These are phyloP conservation scores for Helianthus annuus DNA, from an alignment of 129 eudicot species.

Conservation along the genomic window DNA sequence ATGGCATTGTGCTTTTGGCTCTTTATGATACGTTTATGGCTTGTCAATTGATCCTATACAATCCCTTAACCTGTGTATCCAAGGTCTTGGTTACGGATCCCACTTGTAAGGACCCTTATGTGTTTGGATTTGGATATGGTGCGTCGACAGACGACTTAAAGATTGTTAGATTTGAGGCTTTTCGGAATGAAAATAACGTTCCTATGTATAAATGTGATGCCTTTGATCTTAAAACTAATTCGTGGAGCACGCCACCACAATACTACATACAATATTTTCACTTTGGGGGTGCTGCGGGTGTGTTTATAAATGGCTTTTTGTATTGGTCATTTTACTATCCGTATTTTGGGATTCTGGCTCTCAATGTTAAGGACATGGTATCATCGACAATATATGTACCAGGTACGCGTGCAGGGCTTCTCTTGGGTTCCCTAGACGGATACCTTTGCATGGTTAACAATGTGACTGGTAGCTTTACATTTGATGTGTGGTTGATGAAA, in stretches of 20 bases:
- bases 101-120: background rate
- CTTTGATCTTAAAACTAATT: slow-evolving; percentile 13
- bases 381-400: background rate
- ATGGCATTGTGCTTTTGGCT: slow-evolving; percentile 9
- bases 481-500: slow-evolving; percentile 14
- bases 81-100: background rate
- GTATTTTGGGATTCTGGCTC: background rate
- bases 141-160: background rate
- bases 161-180: background rate
- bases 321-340: background rate
- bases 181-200: background rate
- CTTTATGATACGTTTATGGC: background rate
- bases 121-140: slow-evolving; percentile 5
- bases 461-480: background rate
- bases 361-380: slow-evolving; percentile 13
- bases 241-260: background rate
- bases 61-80: slow-evolving; percentile 9
- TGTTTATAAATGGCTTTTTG: background rate
- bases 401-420: no score
- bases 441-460: slow-evolving; percentile 8
- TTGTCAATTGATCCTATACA: background rate
- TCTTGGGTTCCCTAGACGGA: slow-evolving; percentile 6
- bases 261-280: background rate
- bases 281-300: background rate
- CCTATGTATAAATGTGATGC: background rate